Evolutionary conservation across 2,329 filamentous ascomycete genomes (phyloP), one percentile per base, ranked within the genome.

Genomic region (Clonostachys rhizophaga): DNA sequence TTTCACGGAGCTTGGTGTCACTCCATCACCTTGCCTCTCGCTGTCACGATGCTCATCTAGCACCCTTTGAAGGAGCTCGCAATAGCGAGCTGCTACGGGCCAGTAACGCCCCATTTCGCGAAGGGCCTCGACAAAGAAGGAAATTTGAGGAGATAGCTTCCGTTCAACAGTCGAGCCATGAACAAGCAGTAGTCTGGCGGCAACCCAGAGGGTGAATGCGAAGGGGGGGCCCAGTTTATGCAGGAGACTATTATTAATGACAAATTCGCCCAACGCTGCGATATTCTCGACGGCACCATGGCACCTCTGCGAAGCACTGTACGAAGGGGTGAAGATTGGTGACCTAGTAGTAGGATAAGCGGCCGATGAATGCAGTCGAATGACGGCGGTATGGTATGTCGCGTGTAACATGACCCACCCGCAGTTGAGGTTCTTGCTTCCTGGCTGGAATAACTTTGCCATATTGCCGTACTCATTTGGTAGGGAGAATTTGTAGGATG

Each of bases 381-480:
- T 95, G 9, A 95, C 84, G 42, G 91, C 87, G 1, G 90, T 95
- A 64, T 95, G 89, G 59, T 91, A 95, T 1, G 90, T 91, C 5
- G 89, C 87, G 61, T 96, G 91, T 33, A 96, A 74, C 86, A 95
- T 95, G 44, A 96, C 83, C 86, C 91, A 91, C 45, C 86, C 86
- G 61, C 87, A 90, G 59, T 88, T 90, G 43, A 91, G 72, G 40
- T 78, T 78, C 62, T 88, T 89, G 56, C 78, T 79, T 6, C 81
- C 81, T 1, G 82, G 78, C 52, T 84, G 83, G 59, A 91, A 90
- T 2, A 95, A 69, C 51, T 89, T 86, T 42, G 85, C 81, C 71
- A 91, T 88, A 64, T 94, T 92, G 20, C 88, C 84, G 65, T 92
- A 95, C 56, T 95, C 90, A 40, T 78, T 77, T 0, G 91, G 91